Evolutionary conservation across 345 rosid genomes (phyloP), one percentile per base, ranked within the genome.

Genomic region (Linum lewisii): DNA sequence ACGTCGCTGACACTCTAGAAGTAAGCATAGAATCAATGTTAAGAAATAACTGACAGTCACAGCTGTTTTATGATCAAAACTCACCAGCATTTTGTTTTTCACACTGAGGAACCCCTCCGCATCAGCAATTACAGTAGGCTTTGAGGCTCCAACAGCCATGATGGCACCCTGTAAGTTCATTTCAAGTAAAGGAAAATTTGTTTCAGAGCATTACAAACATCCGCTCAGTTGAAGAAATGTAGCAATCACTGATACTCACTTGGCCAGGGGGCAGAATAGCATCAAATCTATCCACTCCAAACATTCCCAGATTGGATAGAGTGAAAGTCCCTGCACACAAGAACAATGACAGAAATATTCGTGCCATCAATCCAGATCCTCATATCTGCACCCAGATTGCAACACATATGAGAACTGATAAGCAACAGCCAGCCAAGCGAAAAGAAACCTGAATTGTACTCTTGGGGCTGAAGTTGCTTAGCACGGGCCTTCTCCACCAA

Each of bases 121-220:
- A 68, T 85, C 91, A 76, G 99, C 91, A 44, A 87, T 82, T 32
- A 81, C 97, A 36, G 85, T 85, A 25, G 97, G 97, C 63, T 88
- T 93, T 63, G 99, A 88, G 57, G 95, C 97, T 76, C 95, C 95
- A 72, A 89, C 99, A 63, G 97, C 95, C 95, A 93, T 89, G 65
- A 93, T 93, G 51, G 97, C 99, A 25, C 99, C 99, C 99, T 93
- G 80, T n/a, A 69, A 38, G 65, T 60, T 64, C 54, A 55, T 32
- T 38, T 59, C 58, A 65, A 59, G 13, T 51, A 22, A 58, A 1
- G 60, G 25, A 38, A 66, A 44, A 68, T 56, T 8, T 63, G 55
- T 26, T 32, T 51, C 32, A 63, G n/a, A 60, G 52, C 64, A 68
- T 21, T 25, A 42, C 29, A 7, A 14, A 32, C 54, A 10, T 21